Conservation (phyloP, 495 filamentous ascomycete genomes). For the Tuber magnatum region DNA sequence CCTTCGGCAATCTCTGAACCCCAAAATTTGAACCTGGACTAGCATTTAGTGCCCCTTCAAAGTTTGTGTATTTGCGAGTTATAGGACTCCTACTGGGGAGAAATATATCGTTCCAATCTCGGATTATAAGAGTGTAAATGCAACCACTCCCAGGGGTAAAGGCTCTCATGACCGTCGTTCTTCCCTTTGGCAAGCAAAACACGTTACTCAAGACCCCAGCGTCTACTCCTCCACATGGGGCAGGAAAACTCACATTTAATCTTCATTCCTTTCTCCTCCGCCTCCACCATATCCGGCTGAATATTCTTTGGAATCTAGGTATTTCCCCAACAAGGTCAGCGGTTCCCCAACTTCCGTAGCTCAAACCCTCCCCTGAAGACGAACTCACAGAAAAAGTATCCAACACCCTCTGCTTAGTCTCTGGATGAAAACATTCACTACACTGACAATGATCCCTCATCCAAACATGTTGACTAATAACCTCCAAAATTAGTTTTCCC, state of each 20-base stretch:
- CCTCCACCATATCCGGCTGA: conserved; percentile 39
- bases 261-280: conserved; percentile 41
- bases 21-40: conserved; percentile 41
- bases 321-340: neutral
- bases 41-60: neutral
- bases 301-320: conserved; percentile 53
- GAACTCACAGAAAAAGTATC: conserved; percentile 60
- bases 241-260: conserved; percentile 45
- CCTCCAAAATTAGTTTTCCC: neutral
- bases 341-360: conserved; percentile 4
- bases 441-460: conserved; percentile 75
- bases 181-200: conserved; percentile 46
- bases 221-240: conserved; percentile 5
- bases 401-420: conserved; percentile 66
- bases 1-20: conserved; percentile 40
- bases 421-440: conserved; percentile 60
- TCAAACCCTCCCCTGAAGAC: conserved; percentile 12
- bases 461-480: conserved; percentile 41
- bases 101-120: conserved; percentile 38
- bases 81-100: conserved; percentile 36
- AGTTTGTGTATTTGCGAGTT: conserved; percentile 14
- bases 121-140: conserved; percentile 45
- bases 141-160: conserved; percentile 51
- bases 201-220: conserved; percentile 29
- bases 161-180: conserved; percentile 52